A percentile compares a stretch with the other conserved stretches of the same genome.
Evolutionary conservation across 2,329 filamentous ascomycete species (phyloP).

Genomic region (Trichoderma endophyticum): DNA sequence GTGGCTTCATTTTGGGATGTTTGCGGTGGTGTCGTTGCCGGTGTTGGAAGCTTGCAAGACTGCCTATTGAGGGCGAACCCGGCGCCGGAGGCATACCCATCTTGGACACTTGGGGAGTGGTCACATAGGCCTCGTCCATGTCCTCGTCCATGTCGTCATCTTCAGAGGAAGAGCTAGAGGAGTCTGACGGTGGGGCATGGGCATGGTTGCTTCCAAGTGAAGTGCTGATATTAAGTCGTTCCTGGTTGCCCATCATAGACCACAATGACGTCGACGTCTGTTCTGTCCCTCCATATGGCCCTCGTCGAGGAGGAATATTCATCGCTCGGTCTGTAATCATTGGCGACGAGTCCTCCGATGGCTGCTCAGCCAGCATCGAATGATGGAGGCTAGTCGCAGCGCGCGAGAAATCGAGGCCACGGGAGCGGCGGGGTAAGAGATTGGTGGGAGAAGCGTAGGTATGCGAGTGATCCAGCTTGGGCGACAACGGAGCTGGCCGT

Average conservation of each 20-base stretch:
- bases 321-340: conserved; percentile 68
- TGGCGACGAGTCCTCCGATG: conserved; percentile 86
- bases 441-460: conserved; percentile 86
- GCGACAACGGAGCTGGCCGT: conserved; percentile 70
- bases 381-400: conserved; percentile 94
- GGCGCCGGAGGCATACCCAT: conserved; percentile 46
- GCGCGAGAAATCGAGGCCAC: conserved; percentile 88
- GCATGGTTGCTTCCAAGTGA: conserved; percentile 72
- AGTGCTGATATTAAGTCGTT: conserved; percentile 71
- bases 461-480: conserved; percentile 79
- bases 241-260: conserved; percentile 66
- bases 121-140: conserved; percentile 76
- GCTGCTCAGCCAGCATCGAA: conserved; percentile 84
- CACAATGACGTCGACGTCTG: conserved; percentile 71
- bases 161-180: conserved; percentile 69
- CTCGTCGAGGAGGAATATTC: conserved; percentile 55
- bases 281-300: conserved; percentile 49
- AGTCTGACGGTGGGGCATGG: conserved; percentile 70
- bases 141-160: conserved; percentile 70
- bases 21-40: conserved; percentile 68
- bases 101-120: conserved; percentile 75
- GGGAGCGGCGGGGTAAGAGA: conserved; percentile 81
- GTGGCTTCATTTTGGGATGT: conserved; percentile 57
- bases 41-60: conserved; percentile 80
- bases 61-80: conserved; percentile 69